These are phyloP conservation scores for Penicillium sp. DNA, from an alignment of 2,329 filamentous ascomycete species.

Conservation along the genomic window DNA sequence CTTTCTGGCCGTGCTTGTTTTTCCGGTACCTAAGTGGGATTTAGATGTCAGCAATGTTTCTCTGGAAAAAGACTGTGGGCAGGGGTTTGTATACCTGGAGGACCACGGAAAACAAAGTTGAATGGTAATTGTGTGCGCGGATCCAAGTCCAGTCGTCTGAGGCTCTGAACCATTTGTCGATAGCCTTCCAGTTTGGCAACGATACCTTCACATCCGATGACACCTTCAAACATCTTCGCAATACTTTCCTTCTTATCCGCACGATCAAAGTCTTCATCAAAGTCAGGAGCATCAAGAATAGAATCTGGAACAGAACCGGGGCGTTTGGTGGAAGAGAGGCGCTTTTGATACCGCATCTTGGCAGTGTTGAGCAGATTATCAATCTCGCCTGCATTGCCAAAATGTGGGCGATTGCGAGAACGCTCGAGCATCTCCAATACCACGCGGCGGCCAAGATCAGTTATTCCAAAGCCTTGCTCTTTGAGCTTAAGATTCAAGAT, in stretches of 20 bases:
- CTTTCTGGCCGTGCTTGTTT: constrained; percentile 70
- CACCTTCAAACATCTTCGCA: constrained; percentile 56
- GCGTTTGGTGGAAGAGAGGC: constrained; percentile 32
- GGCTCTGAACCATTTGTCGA: constrained; percentile 52
- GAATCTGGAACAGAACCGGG: constrained; percentile 5
- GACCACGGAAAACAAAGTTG: constrained; percentile 68
- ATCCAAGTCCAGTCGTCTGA: constrained; percentile 56
- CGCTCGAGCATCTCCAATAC: constrained; percentile 62
- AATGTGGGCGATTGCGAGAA: constrained; percentile 63
- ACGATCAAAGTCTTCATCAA: constrained; percentile 62
- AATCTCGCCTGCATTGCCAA: constrained; percentile 73
- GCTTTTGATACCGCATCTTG: constrained; percentile 54
- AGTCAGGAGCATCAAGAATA: constrained; percentile 43
- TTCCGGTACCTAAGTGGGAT: constrained; percentile 59
- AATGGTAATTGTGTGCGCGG: constrained; percentile 62
- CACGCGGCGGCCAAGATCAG: constrained; percentile 52
- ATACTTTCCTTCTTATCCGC: constrained; percentile 51
- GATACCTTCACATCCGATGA: constrained; percentile 59
- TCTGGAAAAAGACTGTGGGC: not conserved
- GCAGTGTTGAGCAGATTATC: constrained; percentile 65
- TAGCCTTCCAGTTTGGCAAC: constrained; percentile 56
- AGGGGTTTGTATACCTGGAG: constrained; percentile 53
- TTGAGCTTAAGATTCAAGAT: constrained; percentile 67
- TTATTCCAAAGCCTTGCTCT: constrained; percentile 54
- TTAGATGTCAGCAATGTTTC: not conserved